A percentile compares a stretch with the other conserved stretches of the same genome.
phyloP scores from a whole-genome alignment of 129 eudicot species.

The Flaveria bidentis region DNA sequence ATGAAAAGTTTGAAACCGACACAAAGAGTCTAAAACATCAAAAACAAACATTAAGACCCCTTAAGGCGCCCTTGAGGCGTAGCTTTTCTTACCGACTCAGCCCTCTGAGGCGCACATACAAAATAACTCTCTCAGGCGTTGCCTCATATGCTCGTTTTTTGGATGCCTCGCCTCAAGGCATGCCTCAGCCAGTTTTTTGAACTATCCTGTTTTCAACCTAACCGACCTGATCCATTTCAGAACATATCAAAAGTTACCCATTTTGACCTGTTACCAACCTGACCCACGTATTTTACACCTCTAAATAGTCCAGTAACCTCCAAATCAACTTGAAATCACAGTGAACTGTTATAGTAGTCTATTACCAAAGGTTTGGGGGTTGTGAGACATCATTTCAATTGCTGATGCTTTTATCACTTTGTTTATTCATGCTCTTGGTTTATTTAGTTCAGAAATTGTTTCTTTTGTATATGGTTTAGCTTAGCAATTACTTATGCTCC shows the following conservation, averaged over 20 bases:
- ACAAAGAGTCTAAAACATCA: too few relatives aligned
- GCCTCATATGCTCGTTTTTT: too few relatives aligned
- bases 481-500: background rate
- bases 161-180: too few relatives aligned
- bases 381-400: background rate
- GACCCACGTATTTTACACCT: background rate
- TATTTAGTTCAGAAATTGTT: background rate
- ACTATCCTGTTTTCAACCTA: background rate
- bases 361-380: background rate
- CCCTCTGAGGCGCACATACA: too few relatives aligned
- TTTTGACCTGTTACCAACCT: background rate
- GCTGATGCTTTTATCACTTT: background rate
- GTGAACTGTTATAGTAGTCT: background rate
- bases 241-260: background rate
- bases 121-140: too few relatives aligned
- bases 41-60: too few relatives aligned
- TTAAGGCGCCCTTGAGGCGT: too few relatives aligned
- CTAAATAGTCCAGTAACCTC: background rate
- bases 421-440: background rate
- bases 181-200: too few relatives aligned
- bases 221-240: background rate
- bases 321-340: conserved; percentile 1
- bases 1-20: too few relatives aligned
- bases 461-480: background rate
- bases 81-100: too few relatives aligned